Percentiles rank a stretch among this genome's conserved stretches.
These are phyloP conservation scores for Macrocybe sp. DNA, from an alignment of 1,284 basidiomycete genomes.

Conservation along the genomic window DNA sequence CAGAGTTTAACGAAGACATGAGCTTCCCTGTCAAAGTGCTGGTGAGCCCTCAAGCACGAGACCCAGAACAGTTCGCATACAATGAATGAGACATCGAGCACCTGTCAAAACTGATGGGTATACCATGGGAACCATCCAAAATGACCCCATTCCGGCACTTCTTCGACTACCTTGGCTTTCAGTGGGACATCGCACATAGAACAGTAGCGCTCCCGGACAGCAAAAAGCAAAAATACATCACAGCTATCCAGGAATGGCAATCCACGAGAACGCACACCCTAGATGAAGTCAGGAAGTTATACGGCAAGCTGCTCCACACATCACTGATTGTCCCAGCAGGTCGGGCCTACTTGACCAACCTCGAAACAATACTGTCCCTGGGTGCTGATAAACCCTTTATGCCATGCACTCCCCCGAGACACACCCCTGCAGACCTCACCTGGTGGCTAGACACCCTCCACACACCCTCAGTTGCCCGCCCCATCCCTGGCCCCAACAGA, in stretches of 20 bases:
- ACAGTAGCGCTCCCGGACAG: constrained; percentile 6
- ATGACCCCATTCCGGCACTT: constrained; percentile 8
- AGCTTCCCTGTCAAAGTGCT: constrained; percentile 10
- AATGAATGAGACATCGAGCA: constrained; percentile 20
- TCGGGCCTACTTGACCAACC: constrained; percentile 17
- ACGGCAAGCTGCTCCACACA: constrained; percentile 24
- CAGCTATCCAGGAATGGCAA: constrained; percentile 2
- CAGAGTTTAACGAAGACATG: constrained; percentile 11
- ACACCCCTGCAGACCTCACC: constrained; percentile 15
- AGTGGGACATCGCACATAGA: constrained; percentile 10
- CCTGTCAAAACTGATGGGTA: constrained; percentile 16
- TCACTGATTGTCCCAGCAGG: constrained; percentile 16
- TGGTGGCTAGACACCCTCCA: constrained; percentile 26
- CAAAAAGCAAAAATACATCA: constrained; percentile 15
- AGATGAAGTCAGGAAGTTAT: constrained; percentile 19
- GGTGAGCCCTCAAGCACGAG: background rate
- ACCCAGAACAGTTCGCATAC: background rate
- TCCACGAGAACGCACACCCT: constrained; percentile 13
- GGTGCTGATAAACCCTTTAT: constrained; percentile 18
- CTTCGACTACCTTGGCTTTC: constrained; percentile 15
- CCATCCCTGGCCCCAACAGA: constrained; percentile 18
- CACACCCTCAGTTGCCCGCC: constrained; percentile 5
- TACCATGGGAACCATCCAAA: constrained; percentile 22
- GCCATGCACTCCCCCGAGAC: constrained; percentile 15
- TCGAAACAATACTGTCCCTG: constrained; percentile 17